Conservation (phyloP, 2,329 filamentous ascomycete species). For the Rosellinia necatrix region DNA sequence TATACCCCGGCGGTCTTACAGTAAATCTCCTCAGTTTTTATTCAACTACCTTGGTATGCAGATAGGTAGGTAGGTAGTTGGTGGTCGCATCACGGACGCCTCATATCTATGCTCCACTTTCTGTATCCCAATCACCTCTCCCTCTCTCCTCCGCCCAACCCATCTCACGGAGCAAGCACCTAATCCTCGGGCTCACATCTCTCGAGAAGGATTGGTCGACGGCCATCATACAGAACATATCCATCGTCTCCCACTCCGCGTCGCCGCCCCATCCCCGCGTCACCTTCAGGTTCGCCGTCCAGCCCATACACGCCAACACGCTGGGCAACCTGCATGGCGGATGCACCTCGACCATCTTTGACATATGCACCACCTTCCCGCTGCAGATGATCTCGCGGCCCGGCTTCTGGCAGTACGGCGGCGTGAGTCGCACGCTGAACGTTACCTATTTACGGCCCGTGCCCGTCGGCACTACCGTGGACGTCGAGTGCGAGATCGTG, state of each 20-base stretch:
- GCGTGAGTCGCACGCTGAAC: slow-evolving; percentile 68
- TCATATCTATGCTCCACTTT: background rate
- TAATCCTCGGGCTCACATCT: too few relatives aligned
- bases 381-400: slow-evolving; percentile 60
- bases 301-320: slow-evolving; percentile 57
- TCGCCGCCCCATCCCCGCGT: slow-evolving; percentile 44
- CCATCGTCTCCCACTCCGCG: slow-evolving; percentile 45
- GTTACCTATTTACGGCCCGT: slow-evolving; percentile 70
- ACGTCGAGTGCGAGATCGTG: slow-evolving; percentile 53
- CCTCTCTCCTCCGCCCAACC: too few relatives aligned
- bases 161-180: too few relatives aligned
- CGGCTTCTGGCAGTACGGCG: slow-evolving; percentile 65
- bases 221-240: slow-evolving; percentile 48
- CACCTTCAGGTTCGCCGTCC: slow-evolving; percentile 55
- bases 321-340: slow-evolving; percentile 64
- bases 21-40: too few relatives aligned
- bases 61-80: too few relatives aligned
- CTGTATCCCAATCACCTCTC: too few relatives aligned
- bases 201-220: slow-evolving; percentile 55
- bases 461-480: slow-evolving; percentile 50
- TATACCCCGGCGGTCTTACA: too few relatives aligned
- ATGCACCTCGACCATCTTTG: slow-evolving; percentile 69
- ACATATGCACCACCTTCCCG: slow-evolving; percentile 65
- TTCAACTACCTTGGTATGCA: too few relatives aligned
- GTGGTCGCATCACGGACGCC: background rate